phyloP scores from a whole-genome alignment of 2,329 filamentous ascomycete genomes.

The Clonostachys byssicola region DNA sequence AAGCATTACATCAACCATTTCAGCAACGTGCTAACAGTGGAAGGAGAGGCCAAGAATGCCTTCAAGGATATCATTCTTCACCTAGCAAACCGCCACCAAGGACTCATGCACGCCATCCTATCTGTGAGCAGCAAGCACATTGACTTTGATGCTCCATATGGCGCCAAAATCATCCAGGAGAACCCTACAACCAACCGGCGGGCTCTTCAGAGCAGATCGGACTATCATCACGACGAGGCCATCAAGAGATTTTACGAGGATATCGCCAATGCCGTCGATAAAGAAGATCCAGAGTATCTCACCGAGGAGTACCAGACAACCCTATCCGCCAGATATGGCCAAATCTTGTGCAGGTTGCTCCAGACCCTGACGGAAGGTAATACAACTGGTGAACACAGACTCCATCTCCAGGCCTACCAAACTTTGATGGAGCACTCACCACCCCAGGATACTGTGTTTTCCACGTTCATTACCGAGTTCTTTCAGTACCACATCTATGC shows the following conservation, averaged over 20 bases:
- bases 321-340: conserved; percentile 53
- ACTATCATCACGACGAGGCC: conserved; percentile 52
- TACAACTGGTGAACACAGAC: conserved; percentile 65
- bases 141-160: conserved; percentile 54
- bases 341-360: conserved; percentile 59
- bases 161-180: conserved; percentile 44
- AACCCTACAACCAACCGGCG: conserved; percentile 40
- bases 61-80: conserved; percentile 82
- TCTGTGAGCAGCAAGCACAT: conserved; percentile 78
- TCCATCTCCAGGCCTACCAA: conserved; percentile 74
- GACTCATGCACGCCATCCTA: conserved; percentile 87
- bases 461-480: conserved; percentile 65
- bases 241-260: conserved; percentile 46
- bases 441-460: conserved; percentile 61
- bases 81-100: conserved; percentile 74
- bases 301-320: conserved; percentile 33
- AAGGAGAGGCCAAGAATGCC: conserved; percentile 76
- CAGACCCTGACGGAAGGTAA: conserved; percentile 54
- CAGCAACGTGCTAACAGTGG: conserved; percentile 76
- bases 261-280: conserved; percentile 34
- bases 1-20: conserved; percentile 79
- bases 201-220: conserved; percentile 43
- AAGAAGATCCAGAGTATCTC: conserved; percentile 33
- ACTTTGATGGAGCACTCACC: conserved; percentile 61
- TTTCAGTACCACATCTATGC: conserved; percentile 78